phyloP scores from a whole-genome alignment of 352 stramenopile species.

The Hyaloperonospora brassicae region DNA sequence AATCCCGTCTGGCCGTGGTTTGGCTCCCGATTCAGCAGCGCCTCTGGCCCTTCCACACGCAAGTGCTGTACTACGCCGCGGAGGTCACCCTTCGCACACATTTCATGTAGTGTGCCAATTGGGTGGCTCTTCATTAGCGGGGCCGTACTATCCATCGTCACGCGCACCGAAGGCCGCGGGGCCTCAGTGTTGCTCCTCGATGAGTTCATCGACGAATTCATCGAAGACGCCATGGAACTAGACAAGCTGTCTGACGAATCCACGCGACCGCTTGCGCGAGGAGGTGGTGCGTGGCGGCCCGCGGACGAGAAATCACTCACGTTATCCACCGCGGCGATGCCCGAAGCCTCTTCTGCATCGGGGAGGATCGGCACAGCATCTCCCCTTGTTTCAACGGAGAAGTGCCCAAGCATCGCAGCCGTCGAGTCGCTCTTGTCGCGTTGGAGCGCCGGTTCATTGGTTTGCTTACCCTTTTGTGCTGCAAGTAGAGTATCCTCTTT shows the following conservation, averaged over 20 bases:
- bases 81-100: slow-evolving; percentile 76
- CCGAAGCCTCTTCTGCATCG: slow-evolving; percentile 38
- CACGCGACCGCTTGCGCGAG: slow-evolving; percentile 19
- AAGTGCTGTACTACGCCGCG: slow-evolving; percentile 68
- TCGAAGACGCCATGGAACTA: slow-evolving; percentile 24
- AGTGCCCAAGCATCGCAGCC: slow-evolving; percentile 66
- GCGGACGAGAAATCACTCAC: slow-evolving; percentile 36
- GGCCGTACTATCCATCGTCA: slow-evolving; percentile 61
- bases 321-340: slow-evolving; percentile 53
- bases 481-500: slow-evolving; percentile 13
- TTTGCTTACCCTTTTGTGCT: slow-evolving; percentile 9
- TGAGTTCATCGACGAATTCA: slow-evolving; percentile 25
- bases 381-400: slow-evolving; percentile 46
- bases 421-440: slow-evolving; percentile 52
- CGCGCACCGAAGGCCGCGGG: slow-evolving; percentile 52
- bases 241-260: slow-evolving; percentile 25
- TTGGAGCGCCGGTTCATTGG: slow-evolving; percentile 23
- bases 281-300: slow-evolving; percentile 23
- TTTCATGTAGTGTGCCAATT: slow-evolving; percentile 71
- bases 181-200: slow-evolving; percentile 36
- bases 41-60: slow-evolving; percentile 59
- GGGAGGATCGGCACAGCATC: slow-evolving; percentile 50
- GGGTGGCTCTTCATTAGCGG: slow-evolving; percentile 72
- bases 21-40: slow-evolving; percentile 58
- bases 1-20: slow-evolving; percentile 81